These are phyloP conservation scores for Diplodia scrobiculata DNA, from an alignment of 2,329 filamentous ascomycete species.

Conservation along the genomic window DNA sequence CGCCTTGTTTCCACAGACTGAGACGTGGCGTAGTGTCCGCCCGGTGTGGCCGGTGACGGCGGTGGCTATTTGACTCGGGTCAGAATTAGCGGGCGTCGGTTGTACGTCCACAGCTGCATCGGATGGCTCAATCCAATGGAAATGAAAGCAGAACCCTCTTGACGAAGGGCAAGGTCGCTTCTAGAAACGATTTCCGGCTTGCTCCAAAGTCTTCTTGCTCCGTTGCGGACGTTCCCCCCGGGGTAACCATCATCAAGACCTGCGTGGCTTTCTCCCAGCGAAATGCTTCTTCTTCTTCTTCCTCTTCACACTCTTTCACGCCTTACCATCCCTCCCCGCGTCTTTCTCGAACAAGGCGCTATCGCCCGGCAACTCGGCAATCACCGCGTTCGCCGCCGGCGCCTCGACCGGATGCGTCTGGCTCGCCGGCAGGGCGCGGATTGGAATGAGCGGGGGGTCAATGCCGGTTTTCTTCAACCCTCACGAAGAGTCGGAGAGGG, in stretches of 20 bases:
- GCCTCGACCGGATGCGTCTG: neutral
- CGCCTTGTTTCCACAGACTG: neutral
- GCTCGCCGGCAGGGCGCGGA: neutral
- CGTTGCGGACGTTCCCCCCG: too few relatives aligned
- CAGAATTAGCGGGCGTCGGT: neutral
- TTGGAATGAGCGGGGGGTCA: neutral
- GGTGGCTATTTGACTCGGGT: neutral
- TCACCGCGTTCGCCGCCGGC: neutral
- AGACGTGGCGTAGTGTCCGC: neutral
- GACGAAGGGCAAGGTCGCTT: too few relatives aligned
- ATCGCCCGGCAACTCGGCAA: constrained; percentile 1
- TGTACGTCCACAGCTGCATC: neutral
- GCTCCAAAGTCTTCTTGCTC: too few relatives aligned
- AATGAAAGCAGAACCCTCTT: neutral
- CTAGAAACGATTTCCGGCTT: too few relatives aligned
- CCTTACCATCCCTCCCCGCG: neutral
- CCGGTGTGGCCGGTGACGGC: neutral
- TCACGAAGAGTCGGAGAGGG: neutral
- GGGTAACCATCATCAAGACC: neutral
- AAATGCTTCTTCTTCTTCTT: neutral
- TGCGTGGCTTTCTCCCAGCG: neutral
- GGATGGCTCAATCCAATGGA: neutral
- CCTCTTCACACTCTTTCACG: neutral
- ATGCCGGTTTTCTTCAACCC: neutral
- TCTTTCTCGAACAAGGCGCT: neutral